phyloP scores from a whole-genome alignment of 192 early-diverging fungal genomes.

The Entomortierella chlamydospora region DNA sequence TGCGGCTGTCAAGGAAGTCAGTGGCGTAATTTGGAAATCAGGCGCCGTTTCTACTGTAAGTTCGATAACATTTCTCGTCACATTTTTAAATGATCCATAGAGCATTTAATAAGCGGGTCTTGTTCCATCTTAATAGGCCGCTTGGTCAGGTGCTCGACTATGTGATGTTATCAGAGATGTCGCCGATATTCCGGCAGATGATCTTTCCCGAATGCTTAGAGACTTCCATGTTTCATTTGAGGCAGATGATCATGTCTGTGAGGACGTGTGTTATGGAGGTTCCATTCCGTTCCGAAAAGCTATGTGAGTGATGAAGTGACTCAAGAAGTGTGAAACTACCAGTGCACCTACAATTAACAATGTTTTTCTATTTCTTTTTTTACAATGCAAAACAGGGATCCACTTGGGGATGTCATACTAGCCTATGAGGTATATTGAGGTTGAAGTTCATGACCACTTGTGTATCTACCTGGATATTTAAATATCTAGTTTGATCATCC shows the following conservation, averaged over 20 bases:
- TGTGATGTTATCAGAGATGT: constrained; percentile 76
- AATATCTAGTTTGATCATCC: too few species aligned
- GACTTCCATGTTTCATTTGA: constrained; percentile 72
- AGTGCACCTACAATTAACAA: too few species aligned
- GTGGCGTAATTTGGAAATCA: constrained; percentile 83
- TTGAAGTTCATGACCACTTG: too few species aligned
- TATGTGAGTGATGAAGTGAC: constrained; percentile 52
- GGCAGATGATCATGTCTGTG: constrained; percentile 72
- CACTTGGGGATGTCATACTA: constrained; percentile 73
- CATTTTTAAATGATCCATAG: too few species aligned
- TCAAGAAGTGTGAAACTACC: too few species aligned
- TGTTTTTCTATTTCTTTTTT: not conserved
- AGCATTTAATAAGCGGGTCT: not conserved
- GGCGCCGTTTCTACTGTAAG: constrained; percentile 81
- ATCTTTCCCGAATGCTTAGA: constrained; percentile 61
- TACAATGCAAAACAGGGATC: constrained; percentile 44
- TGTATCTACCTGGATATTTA: too few species aligned
- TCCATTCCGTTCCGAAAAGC: constrained; percentile 76
- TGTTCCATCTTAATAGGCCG: constrained; percentile 62
- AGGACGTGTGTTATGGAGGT: constrained; percentile 77
- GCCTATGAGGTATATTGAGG: constrained; percentile 71
- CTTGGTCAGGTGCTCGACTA: constrained; percentile 82
- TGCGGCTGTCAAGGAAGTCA: constrained; percentile 77
- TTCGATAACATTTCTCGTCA: too few species aligned
- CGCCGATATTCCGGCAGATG: constrained; percentile 64